Base-by-base conservation (phyloP, 2,329 filamentous ascomycete genomes). In the Fonsecaea erecta region DNA sequence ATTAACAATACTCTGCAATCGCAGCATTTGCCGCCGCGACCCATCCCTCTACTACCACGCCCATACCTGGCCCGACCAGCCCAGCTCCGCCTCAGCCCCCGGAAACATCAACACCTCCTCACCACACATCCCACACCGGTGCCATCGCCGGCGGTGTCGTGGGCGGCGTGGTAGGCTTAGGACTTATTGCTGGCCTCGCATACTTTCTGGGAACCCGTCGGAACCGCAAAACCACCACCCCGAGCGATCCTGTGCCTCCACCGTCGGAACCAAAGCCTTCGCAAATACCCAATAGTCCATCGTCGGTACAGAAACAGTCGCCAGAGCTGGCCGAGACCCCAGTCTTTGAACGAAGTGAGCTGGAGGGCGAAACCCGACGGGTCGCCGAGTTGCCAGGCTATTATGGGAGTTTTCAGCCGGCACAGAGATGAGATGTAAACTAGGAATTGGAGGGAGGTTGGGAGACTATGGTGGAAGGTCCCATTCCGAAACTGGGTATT, bases 71-170 rank as follows among this genome's bases (percentile, higher is more conserved):
- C 18, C 18, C 43, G 21, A 48, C 43, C 9, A 12, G 18, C 21
- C 43, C 43, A 12, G 43, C 24, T 4, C 43, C 5, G 9, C 18
- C 43, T 24, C 43, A 1, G 9, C 18, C 18, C 24, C 18, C 43
- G 2, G 18, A 11, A 16, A 18, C 26, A 34, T 48, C 43, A 48
- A 48, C 43, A 24, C 14, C 43, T 21, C 43, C 43, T 24, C 43
- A 7, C n/a, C 18, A 12, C 11, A 12, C 11, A 9, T 48, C 43
- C 18, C 43, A 48, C 26, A 53, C 32, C 26, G 52, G 32, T 16
- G 52, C 52, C n/a, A 53, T 53, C 11, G 52, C 32, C 16, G 52
- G 52, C 52, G 52, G 52, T 11, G 52, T 53, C 32, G 52, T 53
- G 5, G 52, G 52, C 9, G 52, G 52, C 9, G 43, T 48, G 4